phyloP scores from a whole-genome alignment of 371 early-diverging fungal genomes.

The Mucor lusitanicus region DNA sequence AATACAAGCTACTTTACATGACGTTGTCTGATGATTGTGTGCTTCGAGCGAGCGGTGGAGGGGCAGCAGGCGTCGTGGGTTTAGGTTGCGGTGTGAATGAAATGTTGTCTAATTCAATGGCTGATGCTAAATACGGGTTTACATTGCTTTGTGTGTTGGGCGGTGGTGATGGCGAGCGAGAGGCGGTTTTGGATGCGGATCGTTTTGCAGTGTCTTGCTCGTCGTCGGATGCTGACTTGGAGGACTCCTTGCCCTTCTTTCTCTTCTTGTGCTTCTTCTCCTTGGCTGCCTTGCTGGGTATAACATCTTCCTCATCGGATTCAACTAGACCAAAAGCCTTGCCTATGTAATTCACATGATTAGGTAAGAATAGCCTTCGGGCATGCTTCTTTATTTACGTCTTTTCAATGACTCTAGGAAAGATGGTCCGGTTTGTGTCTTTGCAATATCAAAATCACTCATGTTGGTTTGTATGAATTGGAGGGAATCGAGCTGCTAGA shows the following conservation, averaged over 20 bases:
- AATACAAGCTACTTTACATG: background rate
- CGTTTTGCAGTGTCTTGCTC: background rate
- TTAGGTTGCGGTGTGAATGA: background rate
- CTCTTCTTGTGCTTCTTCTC: background rate
- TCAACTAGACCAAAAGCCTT: slow-evolving; percentile 27
- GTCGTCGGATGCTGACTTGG: background rate
- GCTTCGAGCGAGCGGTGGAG: background rate
- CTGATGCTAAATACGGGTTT: background rate
- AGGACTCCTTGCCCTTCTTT: background rate
- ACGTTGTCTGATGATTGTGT: background rate
- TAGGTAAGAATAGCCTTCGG: background rate
- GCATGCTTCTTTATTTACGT: slow-evolving; percentile 15
- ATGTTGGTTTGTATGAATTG: slow-evolving; percentile 9
- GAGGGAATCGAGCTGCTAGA: background rate
- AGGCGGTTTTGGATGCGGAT: background rate
- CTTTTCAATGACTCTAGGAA: slow-evolving; percentile 26
- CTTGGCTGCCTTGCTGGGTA: background rate
- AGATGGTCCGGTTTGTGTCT: slow-evolving; percentile 11
- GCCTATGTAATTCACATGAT: slow-evolving; percentile 12
- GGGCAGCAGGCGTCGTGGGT: background rate
- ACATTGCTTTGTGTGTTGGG: background rate
- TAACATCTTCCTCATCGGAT: slow-evolving; percentile 10
- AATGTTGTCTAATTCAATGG: background rate
- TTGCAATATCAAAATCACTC: slow-evolving; percentile 40
- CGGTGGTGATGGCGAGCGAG: background rate